Base-by-base conservation (phyloP, 306 rosid species). In the Castanea sativa region DNA sequence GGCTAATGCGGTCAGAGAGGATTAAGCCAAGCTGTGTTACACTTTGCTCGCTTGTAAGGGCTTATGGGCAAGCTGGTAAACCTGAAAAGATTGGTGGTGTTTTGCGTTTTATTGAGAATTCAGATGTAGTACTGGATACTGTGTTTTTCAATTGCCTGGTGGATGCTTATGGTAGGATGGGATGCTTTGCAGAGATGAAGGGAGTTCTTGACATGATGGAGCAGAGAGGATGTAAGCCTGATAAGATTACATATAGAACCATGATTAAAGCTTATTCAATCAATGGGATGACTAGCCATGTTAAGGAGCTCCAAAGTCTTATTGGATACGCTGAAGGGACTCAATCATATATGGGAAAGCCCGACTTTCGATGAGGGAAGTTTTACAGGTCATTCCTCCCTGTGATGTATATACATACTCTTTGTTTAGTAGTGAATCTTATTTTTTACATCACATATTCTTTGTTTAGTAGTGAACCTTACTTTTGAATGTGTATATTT, bases 11-110 rank as follows among this genome's bases (percentile, higher is more conserved):
- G 56, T 94, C 99, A 4, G 97, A 92, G 85, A 88, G 97, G 86
- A 90, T 92, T 84, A 92, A 90, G 69, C 99, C 97, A 6, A 89
- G 99, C 80, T 91, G 98, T 71, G 97, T 94, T 45, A 94, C 97
- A 35, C 89, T 94, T 33, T 92, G 97, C 86, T 94, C 97, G 0
- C 96, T 95, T 19, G 89, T 91, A 69, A 90, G 81, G 87, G 99
- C 99, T 64, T 95, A 95, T 69, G 97, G 94, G 41, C 87, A 59
- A 72, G 97, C 91, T 0, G 89, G 92, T 75, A 90, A 88, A 63
- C 88, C 92, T 38, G 98, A 92, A 63, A 95, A 92, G 82, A 86
- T 91, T 19, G 79, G 78, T 0, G 88, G 92, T 33, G 90, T 92
- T 71, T 74, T 95, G 76, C 91, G 90, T 45, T 82, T 89, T 58